Base-by-base conservation (phyloP, 805 yeast species). In the Pichia sporocuriosa region DNA sequence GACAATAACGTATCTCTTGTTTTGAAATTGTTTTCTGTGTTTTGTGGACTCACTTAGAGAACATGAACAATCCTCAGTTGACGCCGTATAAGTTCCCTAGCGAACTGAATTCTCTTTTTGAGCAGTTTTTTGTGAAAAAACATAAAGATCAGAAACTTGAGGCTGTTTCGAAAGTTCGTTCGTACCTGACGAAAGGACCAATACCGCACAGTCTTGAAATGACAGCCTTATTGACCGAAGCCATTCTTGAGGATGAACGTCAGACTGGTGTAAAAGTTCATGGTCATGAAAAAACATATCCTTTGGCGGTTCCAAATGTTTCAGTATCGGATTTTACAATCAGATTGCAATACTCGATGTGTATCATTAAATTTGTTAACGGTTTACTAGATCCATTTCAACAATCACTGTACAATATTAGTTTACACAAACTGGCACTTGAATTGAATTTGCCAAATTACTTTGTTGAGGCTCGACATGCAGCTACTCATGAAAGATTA, bases 401-500 rank as follows among this genome's bases (percentile, higher is more conserved):
- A 60, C 84, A 80, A 52, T 75, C 88, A 1, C 74, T 70, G 33
- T 81, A 65, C 56, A 96, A 96, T 0, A 73, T 83, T 13, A 89
- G 97, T 6, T 63, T 93, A 51, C 82, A 83, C 47, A 69, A 71
- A 6, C 62, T 93, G 20, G 97, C 97, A 0, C 72, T 66, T 40
- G 71, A 72, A 33, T 61, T 85, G 19, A 73, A 75, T 1, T 65
- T 93, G 20, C 96, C 97, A 0, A 69, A 80, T 25, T 74, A 73
- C 54, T 87, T 93, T 60, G 98, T 93, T 1, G 98, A 93, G 55
- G 57, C 87, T 24, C 70, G 98, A 42, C 97, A 93, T 59, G 74
- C 77, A 53, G 89, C 94, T 4, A 90, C 98, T 0, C 98, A 93
- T 59, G 97, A 90, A 53, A 66, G 68, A 15, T 61, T 93, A 21